Percentiles rank a stretch among this genome's conserved stretches.
Evolutionary conservation across 2,329 filamentous ascomycete genomes (phyloP).

Genomic region (Chlorencoelia australis): DNA sequence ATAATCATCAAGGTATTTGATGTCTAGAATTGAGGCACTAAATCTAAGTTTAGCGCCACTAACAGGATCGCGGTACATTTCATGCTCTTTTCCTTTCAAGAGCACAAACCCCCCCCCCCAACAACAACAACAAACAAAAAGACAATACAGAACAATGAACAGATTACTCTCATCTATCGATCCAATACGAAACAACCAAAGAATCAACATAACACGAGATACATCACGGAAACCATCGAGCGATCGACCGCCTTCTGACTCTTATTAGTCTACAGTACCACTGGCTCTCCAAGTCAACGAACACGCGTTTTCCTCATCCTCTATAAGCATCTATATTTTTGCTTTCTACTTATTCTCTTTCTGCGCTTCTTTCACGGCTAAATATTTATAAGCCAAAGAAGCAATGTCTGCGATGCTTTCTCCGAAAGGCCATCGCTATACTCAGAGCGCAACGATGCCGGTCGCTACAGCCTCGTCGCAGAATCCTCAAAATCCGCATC

Average conservation of each 20-base stretch:
- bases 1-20: not conserved
- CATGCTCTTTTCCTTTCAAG: constrained; percentile 1
- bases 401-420: constrained; percentile 36
- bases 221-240: constrained; percentile 13
- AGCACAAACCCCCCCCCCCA: constrained; percentile 5
- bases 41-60: too few species aligned
- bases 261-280: constrained; percentile 5
- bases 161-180: constrained; percentile 14
- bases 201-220: constrained; percentile 11
- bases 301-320: not conserved
- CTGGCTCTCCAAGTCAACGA: too few species aligned
- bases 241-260: constrained; percentile 17
- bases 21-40: too few species aligned
- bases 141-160: constrained; percentile 21
- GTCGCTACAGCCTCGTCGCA: constrained; percentile 19
- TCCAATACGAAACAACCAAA: constrained; percentile 11
- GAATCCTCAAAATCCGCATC: constrained; percentile 35
- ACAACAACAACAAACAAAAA: too few species aligned
- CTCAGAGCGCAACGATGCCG: constrained; percentile 20
- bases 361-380: constrained; percentile 17
- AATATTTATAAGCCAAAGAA: constrained; percentile 39
- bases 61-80: constrained; percentile 2
- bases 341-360: constrained; percentile 14
- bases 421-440: constrained; percentile 28
- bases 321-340: constrained; percentile 3